A percentile compares a stretch with the other conserved stretches of the same genome.
phyloP scores from a whole-genome alignment of 2,329 filamentous ascomycete species.

The Lasiodiplodia sp. region DNA sequence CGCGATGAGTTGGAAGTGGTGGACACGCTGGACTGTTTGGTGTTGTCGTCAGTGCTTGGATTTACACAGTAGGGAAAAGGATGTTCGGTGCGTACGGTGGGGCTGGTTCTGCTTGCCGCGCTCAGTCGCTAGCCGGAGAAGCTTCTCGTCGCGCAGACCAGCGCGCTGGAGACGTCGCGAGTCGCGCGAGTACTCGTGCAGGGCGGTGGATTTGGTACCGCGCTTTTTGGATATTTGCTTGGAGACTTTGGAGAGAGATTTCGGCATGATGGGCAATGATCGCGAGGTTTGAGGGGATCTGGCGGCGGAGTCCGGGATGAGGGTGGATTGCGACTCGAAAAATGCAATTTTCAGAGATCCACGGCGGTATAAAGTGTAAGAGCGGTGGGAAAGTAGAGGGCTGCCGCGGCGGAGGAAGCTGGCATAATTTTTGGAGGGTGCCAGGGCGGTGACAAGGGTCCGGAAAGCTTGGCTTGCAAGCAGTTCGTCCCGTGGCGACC shows the following conservation, averaged over 20 bases:
- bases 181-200: constrained; percentile 91
- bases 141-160: constrained; percentile 79
- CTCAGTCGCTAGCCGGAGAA: constrained; percentile 74
- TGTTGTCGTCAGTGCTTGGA: not conserved
- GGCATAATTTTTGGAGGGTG: constrained; percentile 24
- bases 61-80: not conserved
- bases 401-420: not conserved
- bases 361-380: not conserved
- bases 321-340: not conserved
- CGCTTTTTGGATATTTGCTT: constrained; percentile 93
- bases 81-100: constrained; percentile 62
- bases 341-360: not conserved
- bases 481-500: not conserved
- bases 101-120: constrained; percentile 77
- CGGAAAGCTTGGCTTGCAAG: not conserved
- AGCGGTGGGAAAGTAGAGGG: not conserved
- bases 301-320: not conserved
- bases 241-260: constrained; percentile 79
- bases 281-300: not conserved
- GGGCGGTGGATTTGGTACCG: constrained; percentile 68
- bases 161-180: constrained; percentile 82
- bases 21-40: constrained; percentile 67
- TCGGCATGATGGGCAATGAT: constrained; percentile 66
- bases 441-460: constrained; percentile 13
- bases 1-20: constrained; percentile 71